Conservation (phyloP, 805 yeast species). For the Teunomyces aglyptinius region DNA sequence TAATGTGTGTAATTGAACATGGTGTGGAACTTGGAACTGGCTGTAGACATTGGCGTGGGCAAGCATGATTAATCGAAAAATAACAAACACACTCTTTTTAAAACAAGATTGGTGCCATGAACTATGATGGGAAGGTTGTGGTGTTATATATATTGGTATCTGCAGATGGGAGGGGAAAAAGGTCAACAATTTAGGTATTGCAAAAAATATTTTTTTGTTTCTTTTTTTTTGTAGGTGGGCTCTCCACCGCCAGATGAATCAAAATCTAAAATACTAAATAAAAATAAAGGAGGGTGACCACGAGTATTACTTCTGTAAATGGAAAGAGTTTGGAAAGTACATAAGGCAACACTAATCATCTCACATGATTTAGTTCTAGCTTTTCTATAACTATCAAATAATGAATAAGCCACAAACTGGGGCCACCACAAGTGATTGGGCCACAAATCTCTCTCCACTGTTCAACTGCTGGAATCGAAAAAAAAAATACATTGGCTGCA, state of each 20-base stretch:
- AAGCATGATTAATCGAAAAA: not conserved
- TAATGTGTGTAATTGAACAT: conserved; percentile 7
- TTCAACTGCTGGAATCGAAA: not conserved
- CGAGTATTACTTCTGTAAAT: not conserved
- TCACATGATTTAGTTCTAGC: not conserved
- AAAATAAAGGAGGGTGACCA: not conserved
- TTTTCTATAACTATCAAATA: not conserved
- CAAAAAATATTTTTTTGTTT: conserved; percentile 3
- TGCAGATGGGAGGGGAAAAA: conserved; percentile 8
- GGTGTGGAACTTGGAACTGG: conserved; percentile 2
- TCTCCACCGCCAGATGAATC: conserved; percentile 1
- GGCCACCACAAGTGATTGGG: not conserved
- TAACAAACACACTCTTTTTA: not conserved
- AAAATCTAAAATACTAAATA: not conserved
- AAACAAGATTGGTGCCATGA: not conserved
- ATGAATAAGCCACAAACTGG: not conserved
- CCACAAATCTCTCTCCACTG: conserved; percentile 4
- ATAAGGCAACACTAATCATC: not conserved
- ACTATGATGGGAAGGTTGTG: not conserved
- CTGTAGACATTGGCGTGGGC: not conserved
- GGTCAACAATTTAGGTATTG: conserved; percentile 7
- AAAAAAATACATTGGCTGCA: conserved; percentile 1
- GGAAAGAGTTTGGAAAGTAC: too few relatives aligned
- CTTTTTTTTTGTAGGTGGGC: conserved; percentile 1
- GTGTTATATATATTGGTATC: conserved; percentile 6